Evolutionary conservation across 768 basidiomycete species (phyloP), one percentile per base, ranked within the genome.

Genomic region (Mycena kentingensis): DNA sequence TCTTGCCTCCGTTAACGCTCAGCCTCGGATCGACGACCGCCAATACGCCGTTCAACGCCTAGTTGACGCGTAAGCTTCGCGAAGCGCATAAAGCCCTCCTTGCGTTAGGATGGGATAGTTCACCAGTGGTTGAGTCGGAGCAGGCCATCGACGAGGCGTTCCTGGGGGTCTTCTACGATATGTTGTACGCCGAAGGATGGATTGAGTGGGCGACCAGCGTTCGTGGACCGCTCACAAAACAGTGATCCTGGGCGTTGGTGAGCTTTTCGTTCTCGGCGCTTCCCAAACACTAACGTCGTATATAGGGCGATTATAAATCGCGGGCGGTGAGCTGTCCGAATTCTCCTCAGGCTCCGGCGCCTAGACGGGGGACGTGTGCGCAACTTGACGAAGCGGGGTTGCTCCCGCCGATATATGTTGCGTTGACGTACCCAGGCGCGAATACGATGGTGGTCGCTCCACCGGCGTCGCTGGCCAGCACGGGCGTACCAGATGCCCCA

Each of bases 191-290:
- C 45, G 85, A 81, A 62, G 90, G 91, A 4, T 96, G 94, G 79
- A 84, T 88, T 81, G 88, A 93, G 57, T 68, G 80, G 4, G 86
- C 90, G 61, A 70, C 84, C 37, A 77, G 75, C 3, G 93, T 94
- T 60, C 82, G 85, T 53, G 66, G 64, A 3, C 27, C 47, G 27
- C 8, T 54, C 27, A 91, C 93, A 65, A 76, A 88, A 57, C 91
- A 95, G 58, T 90, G 91, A 60, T 93, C 92, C 64, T 98, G 93
- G 93, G 91, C 88, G 18, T 60, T 98, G 75, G 94, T 95, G 72
- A 84, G 74, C 3, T 28, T 7, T 53, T 58, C 19, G 52, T 29
- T 35, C 24, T 55, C 26, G 21, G 12, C 38, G 34, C 48, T 38
- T 3, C 38, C 11, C 4, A 36, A 45, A 16, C 44, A 25, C 8